These are phyloP conservation scores for Hericium erinaceus DNA, from an alignment of 768 basidiomycete species.

Conservation along the genomic window DNA sequence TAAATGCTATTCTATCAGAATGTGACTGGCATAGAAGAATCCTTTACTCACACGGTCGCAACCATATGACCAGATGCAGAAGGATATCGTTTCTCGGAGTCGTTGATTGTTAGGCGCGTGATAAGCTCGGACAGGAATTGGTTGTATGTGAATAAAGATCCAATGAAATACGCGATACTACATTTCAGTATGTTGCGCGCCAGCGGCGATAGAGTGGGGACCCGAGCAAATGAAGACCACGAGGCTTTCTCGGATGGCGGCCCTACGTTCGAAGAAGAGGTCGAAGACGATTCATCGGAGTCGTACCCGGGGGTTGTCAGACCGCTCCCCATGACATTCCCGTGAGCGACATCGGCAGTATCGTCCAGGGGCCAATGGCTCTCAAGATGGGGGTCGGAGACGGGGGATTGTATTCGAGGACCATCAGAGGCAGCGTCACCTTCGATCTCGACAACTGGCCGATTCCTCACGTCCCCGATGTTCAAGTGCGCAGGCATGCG, in stretches of 20 bases:
- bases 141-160: constrained; percentile 87
- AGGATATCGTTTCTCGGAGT: constrained; percentile 39
- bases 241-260: neutral
- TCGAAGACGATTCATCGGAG: too few species aligned
- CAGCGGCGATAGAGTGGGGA: constrained; percentile 37
- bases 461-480: neutral
- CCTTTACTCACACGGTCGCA: constrained; percentile 71
- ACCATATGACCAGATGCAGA: constrained; percentile 85
- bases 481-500: neutral
- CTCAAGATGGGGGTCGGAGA: neutral
- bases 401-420: constrained; percentile 1
- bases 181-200: constrained; percentile 84
- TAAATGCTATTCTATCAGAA: constrained; percentile 16
- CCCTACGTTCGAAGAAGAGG: too few species aligned
- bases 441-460: neutral
- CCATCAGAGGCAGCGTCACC: neutral
- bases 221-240: constrained; percentile 9
- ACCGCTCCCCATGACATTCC: too few species aligned
- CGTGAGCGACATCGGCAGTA: too few species aligned
- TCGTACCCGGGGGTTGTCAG: too few species aligned
- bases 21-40: neutral
- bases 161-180: constrained; percentile 81
- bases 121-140: constrained; percentile 64
- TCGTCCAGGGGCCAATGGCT: neutral
- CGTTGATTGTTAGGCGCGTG: constrained; percentile 46